phyloP scores from a whole-genome alignment of 176 grass and related monocot genomes.

The Paspalum vaginatum region DNA sequence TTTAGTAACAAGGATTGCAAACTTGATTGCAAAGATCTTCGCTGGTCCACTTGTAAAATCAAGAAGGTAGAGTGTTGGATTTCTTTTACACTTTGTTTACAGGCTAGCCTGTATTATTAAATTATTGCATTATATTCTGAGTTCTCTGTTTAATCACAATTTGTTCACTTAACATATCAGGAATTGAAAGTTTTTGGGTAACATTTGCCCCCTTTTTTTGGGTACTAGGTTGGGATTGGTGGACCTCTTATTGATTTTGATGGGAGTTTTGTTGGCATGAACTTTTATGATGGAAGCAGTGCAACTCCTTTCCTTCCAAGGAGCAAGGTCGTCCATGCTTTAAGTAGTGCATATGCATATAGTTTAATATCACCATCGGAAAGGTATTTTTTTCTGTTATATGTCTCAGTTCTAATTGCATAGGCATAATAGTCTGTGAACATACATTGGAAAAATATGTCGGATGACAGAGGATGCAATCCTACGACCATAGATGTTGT shows the following conservation, averaged over 20 bases:
- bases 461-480: background rate
- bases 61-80: conserved; percentile 5
- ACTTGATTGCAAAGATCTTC: conserved; percentile 29
- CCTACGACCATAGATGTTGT: background rate
- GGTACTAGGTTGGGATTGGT: conserved; percentile 30
- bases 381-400: background rate
- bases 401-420: background rate
- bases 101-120: background rate
- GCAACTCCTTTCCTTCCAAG: conserved; percentile 28
- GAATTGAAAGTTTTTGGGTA: background rate
- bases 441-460: background rate
- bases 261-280: conserved; percentile 29
- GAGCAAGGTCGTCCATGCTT: background rate
- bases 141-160: background rate
- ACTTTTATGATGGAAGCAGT: conserved; percentile 19
- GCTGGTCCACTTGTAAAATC: conserved; percentile 32
- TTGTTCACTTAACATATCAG: background rate
- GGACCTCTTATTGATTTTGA: conserved; percentile 28
- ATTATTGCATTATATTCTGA: background rate
- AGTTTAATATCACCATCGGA: background rate
- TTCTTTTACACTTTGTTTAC: background rate
- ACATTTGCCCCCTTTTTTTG: background rate
- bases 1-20: background rate
- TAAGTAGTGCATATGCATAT: background rate
- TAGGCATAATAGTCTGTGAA: background rate